Evolutionary conservation across 2,329 filamentous ascomycete genomes (phyloP).

Genomic region (Metarhizium guizhouense): DNA sequence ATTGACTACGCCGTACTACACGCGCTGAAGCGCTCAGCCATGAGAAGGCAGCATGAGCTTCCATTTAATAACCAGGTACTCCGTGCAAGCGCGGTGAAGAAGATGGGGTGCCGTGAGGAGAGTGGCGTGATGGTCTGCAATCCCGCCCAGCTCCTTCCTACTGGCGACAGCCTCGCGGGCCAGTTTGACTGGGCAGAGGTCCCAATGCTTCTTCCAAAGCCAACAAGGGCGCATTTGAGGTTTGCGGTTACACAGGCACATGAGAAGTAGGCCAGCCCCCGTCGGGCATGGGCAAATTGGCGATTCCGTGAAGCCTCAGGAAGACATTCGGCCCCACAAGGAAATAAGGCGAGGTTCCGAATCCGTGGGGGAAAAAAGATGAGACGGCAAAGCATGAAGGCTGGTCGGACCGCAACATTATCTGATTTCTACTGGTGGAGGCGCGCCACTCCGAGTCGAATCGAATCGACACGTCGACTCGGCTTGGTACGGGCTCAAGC

Average conservation of each 20-base stretch:
- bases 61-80: background rate
- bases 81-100: too few species aligned
- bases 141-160: background rate
- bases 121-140: background rate
- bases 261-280: background rate
- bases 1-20: background rate
- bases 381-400: background rate
- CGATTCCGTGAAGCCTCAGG: background rate
- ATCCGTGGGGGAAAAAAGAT: background rate
- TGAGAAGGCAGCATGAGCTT: background rate
- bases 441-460: too few species aligned
- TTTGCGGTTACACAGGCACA: background rate
- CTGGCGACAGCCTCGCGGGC: background rate
- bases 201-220: too few species aligned
- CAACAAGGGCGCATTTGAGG: background rate
- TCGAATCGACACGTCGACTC: too few species aligned
- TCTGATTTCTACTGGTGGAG: too few species aligned
- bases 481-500: too few species aligned
- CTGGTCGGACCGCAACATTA: background rate
- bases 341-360: background rate
- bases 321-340: background rate
- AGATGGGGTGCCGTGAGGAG: background rate
- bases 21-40: background rate
- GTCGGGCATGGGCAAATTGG: background rate
- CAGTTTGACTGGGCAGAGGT: background rate